Conservation (phyloP, 2,329 filamentous ascomycete genomes). For the Diaporthe sp. region DNA sequence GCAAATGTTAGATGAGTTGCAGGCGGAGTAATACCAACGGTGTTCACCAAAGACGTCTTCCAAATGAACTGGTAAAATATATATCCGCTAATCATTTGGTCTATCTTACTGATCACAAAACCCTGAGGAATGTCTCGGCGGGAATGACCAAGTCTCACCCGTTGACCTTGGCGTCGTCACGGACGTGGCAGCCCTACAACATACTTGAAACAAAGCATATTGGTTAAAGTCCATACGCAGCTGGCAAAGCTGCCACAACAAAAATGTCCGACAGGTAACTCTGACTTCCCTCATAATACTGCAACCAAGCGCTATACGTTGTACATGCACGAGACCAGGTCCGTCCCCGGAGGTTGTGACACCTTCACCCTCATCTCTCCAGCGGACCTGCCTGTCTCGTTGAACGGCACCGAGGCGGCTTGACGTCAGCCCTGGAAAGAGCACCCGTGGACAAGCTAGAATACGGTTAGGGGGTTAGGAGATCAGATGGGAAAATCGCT, state of each 20-base stretch:
- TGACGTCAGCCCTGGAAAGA: neutral
- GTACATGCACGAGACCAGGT: neutral
- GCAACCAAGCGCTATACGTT: too few species aligned
- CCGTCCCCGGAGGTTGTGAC: neutral
- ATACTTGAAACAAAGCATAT: constrained; percentile 7
- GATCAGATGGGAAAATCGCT: neutral
- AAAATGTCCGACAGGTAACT: too few species aligned
- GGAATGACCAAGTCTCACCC: neutral
- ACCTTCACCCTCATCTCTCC: neutral
- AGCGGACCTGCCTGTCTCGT: constrained; percentile 1
- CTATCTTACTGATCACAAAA: neutral
- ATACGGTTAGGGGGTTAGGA: neutral
- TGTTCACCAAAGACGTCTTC: too few species aligned
- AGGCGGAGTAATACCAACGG: neutral
- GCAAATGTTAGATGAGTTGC: neutral
- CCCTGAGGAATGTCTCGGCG: neutral
- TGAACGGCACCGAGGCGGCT: neutral
- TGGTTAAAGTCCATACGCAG: neutral
- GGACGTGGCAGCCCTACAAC: constrained; percentile 9
- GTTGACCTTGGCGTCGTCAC: neutral
- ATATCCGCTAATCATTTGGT: neutral
- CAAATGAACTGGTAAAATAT: too few species aligned
- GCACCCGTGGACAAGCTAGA: neutral
- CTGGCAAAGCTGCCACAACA: neutral
- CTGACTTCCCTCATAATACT: too few species aligned